Conservation (phyloP, 2,329 filamentous ascomycete species). For the Aspergillus pseudoviridinutans region DNA sequence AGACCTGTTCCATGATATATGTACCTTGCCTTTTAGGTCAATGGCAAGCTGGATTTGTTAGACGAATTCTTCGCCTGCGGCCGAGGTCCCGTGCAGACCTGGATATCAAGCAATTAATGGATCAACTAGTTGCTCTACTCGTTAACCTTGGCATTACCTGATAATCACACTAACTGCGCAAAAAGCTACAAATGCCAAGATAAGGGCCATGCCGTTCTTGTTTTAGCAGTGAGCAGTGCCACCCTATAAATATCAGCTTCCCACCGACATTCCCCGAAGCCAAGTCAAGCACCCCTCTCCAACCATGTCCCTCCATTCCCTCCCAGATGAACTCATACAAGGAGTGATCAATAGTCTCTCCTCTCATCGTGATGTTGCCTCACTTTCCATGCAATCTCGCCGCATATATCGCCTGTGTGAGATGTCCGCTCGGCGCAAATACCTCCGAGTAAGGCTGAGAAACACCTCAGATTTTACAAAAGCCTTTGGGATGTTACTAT, state of each 20-base stretch:
- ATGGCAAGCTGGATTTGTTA: too few relatives aligned
- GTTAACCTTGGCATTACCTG: too few relatives aligned
- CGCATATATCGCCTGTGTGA: not conserved
- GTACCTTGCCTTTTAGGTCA: too few relatives aligned
- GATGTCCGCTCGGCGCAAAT: not conserved
- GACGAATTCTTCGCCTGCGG: too few relatives aligned
- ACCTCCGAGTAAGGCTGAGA: not conserved
- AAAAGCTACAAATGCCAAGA: too few relatives aligned
- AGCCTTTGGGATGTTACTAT: not conserved
- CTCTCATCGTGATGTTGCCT: not conserved
- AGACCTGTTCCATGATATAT: too few relatives aligned
- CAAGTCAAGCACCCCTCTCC: not conserved
- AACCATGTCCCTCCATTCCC: not conserved
- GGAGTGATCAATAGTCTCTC: not conserved
- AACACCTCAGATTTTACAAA: conserved; percentile 8
- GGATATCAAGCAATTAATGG: too few relatives aligned
- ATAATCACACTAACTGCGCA: too few relatives aligned
- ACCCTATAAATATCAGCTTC: not conserved
- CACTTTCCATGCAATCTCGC: not conserved
- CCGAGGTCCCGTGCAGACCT: too few relatives aligned
- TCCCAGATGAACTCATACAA: not conserved
- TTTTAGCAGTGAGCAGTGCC: not conserved
- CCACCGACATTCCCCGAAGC: not conserved
- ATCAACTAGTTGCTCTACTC: too few relatives aligned
- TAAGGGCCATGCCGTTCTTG: not conserved